Conservation (phyloP, 179 eudicot genomes). For the Sideroxylon spinosum region DNA sequence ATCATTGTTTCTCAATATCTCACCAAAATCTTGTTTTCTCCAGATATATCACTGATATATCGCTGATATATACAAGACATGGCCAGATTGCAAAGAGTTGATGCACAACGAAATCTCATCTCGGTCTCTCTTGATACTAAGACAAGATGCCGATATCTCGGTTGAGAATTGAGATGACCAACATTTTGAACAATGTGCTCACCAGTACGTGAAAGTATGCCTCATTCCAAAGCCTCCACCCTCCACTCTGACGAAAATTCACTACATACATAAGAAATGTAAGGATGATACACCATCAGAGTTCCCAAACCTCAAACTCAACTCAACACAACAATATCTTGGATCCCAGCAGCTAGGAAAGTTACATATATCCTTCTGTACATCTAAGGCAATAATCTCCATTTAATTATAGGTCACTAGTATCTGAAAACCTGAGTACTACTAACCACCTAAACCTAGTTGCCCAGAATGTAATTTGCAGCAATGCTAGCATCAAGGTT, state of each 20-base stretch:
- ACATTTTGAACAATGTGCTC: no score
- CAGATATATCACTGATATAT: no score
- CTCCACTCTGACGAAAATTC: conserved; percentile 12
- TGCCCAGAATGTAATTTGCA: conserved; percentile 10
- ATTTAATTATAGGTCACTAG: conserved; percentile 16
- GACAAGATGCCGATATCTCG: no score
- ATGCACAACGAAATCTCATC: no score
- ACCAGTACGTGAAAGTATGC: no score
- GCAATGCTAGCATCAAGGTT: conserved; percentile 2
- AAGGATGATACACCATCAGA: conserved; percentile 8
- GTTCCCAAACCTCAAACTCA: conserved; percentile 19
- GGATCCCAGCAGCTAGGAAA: conserved; percentile 17
- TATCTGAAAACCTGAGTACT: conserved; percentile 19
- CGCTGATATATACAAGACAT: no score
- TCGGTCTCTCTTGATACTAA: no score
- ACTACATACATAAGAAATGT: conserved; percentile 12
- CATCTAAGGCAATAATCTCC: conserved; percentile 18
- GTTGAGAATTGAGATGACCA: no score
- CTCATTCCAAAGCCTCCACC: no score
- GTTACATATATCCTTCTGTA: conserved; percentile 10
- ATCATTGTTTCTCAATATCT: no score
- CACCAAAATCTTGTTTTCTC: no score
- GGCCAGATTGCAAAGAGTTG: no score
- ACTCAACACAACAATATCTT: conserved; percentile 23
- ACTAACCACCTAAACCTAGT: conserved; percentile 26